Base-by-base conservation (phyloP, 2,329 filamentous ascomycete species). In the Penicillium sp. region DNA sequence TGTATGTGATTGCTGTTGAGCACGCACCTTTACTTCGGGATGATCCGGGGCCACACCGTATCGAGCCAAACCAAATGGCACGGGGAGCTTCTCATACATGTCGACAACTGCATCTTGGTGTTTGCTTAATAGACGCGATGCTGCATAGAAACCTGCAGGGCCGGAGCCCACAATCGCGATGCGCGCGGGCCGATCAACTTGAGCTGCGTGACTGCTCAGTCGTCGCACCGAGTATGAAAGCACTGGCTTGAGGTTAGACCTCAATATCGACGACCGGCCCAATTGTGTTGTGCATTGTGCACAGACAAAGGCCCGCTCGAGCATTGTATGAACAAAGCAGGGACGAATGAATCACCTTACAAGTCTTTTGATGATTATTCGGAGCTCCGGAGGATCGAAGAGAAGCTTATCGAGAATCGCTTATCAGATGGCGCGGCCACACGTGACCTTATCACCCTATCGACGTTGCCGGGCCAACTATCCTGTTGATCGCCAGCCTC, bases 41-140 rank as follows among this genome's bases (percentile, higher is more conserved):
- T 99, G 95, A 76, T 99, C 95, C 5, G 95, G 95, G n/a, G 95
- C 96, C 61, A 99, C 95, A 9, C 95, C 95, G 73, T 95, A 97
- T 59, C 95, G 86, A 54, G 96, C 93, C 59, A 99, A 84, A 1
- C 95, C 95, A 74, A 92, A 99, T 0, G 95, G 95, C 4, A 96
- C 93, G 0, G 95, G 95, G 42, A 98, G 81, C 30, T 92, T 88
- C 79, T 99, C 95, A 74, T 96, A 99, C 94, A 99, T 98, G 78
- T 98, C 94, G 24, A 99, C 85, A 55, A 86, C 84, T 0, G 89
- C 88, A 73, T 89, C 82, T 24, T 88, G 83, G 40, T 95, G 84
- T 71, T 89, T 91, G 58, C 86, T 86, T 84, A 98, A 89, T 59
- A 97, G 85, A 61, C 93, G 87, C 72, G 95, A 92, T 0, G 95